Percentiles rank a stretch among this genome's conserved stretches.
phyloP scores from a whole-genome alignment of 228 moss, liverwort and hornwort species.

The Sphagnum magellanicum region DNA sequence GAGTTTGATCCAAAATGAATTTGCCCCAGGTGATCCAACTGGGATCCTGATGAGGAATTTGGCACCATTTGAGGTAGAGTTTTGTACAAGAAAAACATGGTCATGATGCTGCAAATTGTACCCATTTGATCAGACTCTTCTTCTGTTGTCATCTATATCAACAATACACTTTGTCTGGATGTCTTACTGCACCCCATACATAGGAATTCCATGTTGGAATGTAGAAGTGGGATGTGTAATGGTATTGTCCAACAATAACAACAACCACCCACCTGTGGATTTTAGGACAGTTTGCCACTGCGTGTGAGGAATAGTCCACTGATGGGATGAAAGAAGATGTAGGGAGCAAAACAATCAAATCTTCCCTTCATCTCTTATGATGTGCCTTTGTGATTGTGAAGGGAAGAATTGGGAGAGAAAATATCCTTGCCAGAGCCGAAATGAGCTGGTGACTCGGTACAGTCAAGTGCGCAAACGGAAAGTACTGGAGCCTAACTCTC shows the following conservation, averaged over 20 bases:
- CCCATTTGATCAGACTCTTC: no score
- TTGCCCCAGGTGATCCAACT: no score
- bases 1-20: no score
- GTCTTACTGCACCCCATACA: background rate
- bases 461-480: conserved; percentile 23
- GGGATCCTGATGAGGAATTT: no score
- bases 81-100: no score
- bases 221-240: background rate
- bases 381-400: conserved; percentile 26
- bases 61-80: no score
- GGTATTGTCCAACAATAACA: background rate
- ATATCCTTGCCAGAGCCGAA: conserved; percentile 52
- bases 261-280: background rate
- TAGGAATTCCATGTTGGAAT: background rate
- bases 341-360: background rate
- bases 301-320: no score
- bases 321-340: no score
- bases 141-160: no score
- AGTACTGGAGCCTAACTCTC: conserved; percentile 34
- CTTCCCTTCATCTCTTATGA: background rate
- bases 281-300: background rate
- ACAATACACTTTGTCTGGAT: no score
- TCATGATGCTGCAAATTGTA: no score
- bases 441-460: conserved; percentile 41
- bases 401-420: conserved; percentile 43